Evolutionary conservation across 176 grass and related monocot species (phyloP), one percentile per base, ranked within the genome.

Genomic region (Dendrocalamus sinicus): DNA sequence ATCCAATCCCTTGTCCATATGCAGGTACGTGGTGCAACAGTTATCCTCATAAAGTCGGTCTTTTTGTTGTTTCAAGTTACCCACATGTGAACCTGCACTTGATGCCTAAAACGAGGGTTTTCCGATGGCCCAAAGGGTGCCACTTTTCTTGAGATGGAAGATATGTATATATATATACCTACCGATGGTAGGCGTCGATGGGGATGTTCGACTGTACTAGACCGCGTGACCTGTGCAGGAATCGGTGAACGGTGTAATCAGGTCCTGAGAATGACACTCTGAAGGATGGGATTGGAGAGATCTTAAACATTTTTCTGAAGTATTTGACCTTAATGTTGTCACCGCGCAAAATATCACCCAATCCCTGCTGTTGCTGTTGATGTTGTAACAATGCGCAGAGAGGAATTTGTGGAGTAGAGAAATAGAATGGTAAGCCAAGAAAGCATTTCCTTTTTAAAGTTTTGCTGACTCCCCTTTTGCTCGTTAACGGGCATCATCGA

Each of bases 71-170:
- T 48, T 70, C 23, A 77, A 45, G 23, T 70, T 45, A 67, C 39
- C 54, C 24, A 39, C 75, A 79, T 86, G 84, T 26, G 53, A 71
- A 62, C 24, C 51, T 71, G 43, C 23, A 40, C 52, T 37, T 72
- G 64, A 40, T 72, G 40, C 66, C 26, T 70, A 8, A 16, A 24
- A 79, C 66, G 55, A 48, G 66, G 54, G 65, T 63, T 62, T 57
- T 44, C 84, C 84, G 24, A 64, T 40, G 82, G 44, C 20, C 19
- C 41, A 35, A 39, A 30, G 9, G 23, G 20, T 12, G 40, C 12
- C 23, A 30, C 62, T 86, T 86, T 78, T 15, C 84, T 71, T 78
- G 8, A 70, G 53, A 78, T 78, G 30, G 22, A 86, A 70, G 75
- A 48, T 48, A 71, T 32, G 4, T 35, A 4, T 35, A 48, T 48